These are phyloP conservation scores for Metschnikowia bowlesiae DNA, from an alignment of 805 yeast genomes.

Conservation along the genomic window DNA sequence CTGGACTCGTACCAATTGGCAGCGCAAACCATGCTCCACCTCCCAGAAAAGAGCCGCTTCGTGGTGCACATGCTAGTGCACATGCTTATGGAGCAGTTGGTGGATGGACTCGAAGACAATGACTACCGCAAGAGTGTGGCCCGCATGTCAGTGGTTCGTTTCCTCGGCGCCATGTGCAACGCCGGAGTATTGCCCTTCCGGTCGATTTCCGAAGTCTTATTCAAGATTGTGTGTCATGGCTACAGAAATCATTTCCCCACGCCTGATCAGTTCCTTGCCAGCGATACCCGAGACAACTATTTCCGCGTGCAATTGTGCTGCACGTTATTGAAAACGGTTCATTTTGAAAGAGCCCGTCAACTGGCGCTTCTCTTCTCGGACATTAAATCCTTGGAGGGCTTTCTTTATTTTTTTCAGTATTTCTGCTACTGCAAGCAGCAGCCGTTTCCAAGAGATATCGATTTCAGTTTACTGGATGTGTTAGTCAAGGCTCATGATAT, in stretches of 20 bases:
- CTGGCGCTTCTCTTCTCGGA: conserved; percentile 7
- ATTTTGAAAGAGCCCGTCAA: conserved; percentile 7
- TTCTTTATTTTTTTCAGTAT: conserved; percentile 64
- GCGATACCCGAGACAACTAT: conserved; percentile 66
- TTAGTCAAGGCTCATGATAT: conserved; percentile 17
- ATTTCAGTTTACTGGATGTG: conserved; percentile 47
- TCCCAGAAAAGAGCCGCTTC: conserved; percentile 30
- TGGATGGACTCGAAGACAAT: conserved; percentile 61
- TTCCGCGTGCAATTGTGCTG: conserved; percentile 61
- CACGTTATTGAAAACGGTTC: conserved; percentile 20
- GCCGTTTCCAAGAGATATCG: conserved; percentile 62
- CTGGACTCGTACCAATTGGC: conserved; percentile 51
- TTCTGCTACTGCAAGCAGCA: conserved; percentile 57
- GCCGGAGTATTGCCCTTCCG: conserved; percentile 41
- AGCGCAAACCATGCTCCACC: conserved; percentile 40
- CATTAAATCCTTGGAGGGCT: conserved; percentile 20
- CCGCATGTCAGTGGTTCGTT: conserved; percentile 58
- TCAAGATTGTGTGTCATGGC: conserved; percentile 59
- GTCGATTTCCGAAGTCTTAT: conserved; percentile 49
- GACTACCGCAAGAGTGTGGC: conserved; percentile 55
- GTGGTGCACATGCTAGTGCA: conserved; percentile 53
- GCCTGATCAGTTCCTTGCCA: conserved; percentile 46
- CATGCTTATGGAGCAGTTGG: conserved; percentile 56
- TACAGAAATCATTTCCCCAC: conserved; percentile 50
- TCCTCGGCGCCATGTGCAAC: conserved; percentile 55